A percentile compares a stretch with the other conserved stretches of the same genome.
Conservation (phyloP, 306 rosid genomes). For the Albizia julibrissin region DNA sequence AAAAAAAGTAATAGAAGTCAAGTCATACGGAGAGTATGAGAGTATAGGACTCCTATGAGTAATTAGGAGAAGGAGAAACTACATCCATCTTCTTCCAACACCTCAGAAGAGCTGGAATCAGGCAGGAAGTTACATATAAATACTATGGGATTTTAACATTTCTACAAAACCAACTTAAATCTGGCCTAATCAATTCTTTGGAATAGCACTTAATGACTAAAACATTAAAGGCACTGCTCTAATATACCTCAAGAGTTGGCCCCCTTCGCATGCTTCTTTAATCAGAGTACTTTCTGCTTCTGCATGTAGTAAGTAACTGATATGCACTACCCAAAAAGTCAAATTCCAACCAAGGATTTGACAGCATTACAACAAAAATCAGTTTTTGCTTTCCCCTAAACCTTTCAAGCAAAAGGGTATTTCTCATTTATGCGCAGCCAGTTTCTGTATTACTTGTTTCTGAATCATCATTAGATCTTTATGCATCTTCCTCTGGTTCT, state of each 20-base stretch:
- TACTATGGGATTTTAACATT: background rate
- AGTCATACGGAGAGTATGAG: too few species aligned
- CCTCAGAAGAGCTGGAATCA: too few species aligned
- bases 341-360: slow-evolving; percentile 28
- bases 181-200: background rate
- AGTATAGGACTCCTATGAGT: too few species aligned
- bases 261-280: background rate
- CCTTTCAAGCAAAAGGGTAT: background rate
- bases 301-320: background rate
- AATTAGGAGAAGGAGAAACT: too few species aligned
- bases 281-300: background rate
- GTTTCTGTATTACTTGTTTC: background rate
- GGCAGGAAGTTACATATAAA: too few species aligned
- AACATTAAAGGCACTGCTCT: background rate
- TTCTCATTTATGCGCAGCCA: background rate
- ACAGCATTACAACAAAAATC: background rate
- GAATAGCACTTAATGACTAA: background rate
- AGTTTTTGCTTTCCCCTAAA: background rate
- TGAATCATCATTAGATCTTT: too few species aligned
- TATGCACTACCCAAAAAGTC: background rate
- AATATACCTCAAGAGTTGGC: background rate
- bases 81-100: too few species aligned
- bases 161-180: background rate
- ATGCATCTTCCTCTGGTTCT: background rate
- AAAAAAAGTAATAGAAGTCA: too few species aligned